Evolutionary conservation across 108 stramenopile species (phyloP).

Genomic region (Pseudonitzschia multistriata): DNA sequence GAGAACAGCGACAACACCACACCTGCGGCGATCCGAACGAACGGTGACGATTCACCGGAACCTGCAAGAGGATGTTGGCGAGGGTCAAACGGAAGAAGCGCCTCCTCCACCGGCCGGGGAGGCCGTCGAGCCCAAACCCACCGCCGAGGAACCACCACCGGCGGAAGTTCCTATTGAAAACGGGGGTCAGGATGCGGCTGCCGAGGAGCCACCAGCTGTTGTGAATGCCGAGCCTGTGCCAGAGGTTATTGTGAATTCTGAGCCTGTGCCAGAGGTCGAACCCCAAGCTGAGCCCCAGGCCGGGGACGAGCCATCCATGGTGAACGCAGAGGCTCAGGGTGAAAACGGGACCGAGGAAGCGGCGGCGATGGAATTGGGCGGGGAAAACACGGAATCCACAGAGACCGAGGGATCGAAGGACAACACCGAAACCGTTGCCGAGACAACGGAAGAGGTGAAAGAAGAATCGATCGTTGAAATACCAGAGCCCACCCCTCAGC

Average conservation of each 20-base stretch:
- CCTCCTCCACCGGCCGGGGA: too few species aligned
- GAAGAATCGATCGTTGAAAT: not conserved
- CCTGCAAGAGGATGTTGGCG: too few species aligned
- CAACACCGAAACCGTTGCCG: not conserved
- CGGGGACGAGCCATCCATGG: not conserved
- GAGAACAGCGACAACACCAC: too few species aligned
- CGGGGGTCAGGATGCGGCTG: slow-evolving; percentile 1
- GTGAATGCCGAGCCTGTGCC: slow-evolving; percentile 1
- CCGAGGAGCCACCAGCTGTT: too few species aligned
- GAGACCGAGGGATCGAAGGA: slow-evolving; percentile 20
- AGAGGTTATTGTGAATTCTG: slow-evolving; percentile 2
- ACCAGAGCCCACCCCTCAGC: not conserved
- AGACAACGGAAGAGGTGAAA: not conserved
- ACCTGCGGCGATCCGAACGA: too few species aligned
- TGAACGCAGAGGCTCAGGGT: slow-evolving; percentile 1
- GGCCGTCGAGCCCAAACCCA: too few species aligned
- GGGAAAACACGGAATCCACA: slow-evolving; percentile 3
- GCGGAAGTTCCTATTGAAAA: not conserved
- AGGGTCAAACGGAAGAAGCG: too few species aligned
- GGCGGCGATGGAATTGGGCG: not conserved
- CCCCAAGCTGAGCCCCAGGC: too few species aligned
- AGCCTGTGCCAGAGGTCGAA: not conserved
- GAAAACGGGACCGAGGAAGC: slow-evolving; percentile 18
- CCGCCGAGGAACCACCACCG: not conserved
- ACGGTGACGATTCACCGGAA: too few species aligned